These are phyloP conservation scores for Dalbergia cultrata DNA, from an alignment of 306 rosid species.

Conservation along the genomic window DNA sequence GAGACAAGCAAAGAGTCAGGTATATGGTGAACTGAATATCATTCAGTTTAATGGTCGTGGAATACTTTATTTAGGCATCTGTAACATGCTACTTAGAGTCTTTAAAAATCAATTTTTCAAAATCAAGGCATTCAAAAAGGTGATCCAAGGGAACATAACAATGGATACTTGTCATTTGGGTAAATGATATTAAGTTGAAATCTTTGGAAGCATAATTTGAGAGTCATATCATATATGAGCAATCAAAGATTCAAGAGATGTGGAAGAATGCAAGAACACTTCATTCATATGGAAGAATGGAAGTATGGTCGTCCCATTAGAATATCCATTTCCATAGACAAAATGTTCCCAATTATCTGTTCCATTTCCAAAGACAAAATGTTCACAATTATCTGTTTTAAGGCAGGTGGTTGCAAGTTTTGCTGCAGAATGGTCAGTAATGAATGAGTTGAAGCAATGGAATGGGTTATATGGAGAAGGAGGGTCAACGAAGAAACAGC, in stretches of 20 bases:
- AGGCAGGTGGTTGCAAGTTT: conserved; percentile 93
- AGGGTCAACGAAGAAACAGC: too few species aligned
- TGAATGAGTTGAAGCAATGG: conserved; percentile 94
- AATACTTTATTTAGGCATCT: neutral
- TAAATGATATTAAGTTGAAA: too few species aligned
- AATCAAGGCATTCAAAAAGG: neutral
- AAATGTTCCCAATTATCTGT: too few species aligned
- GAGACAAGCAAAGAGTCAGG: too few species aligned
- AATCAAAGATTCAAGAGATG: too few species aligned
- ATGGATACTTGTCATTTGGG: too few species aligned
- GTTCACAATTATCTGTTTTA: conserved; percentile 27
- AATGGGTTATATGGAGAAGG: conserved; percentile 93
- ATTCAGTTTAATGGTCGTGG: conserved; percentile 8
- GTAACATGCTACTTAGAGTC: neutral
- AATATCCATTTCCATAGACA: too few species aligned
- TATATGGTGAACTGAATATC: conserved; percentile 10
- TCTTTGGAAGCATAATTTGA: too few species aligned
- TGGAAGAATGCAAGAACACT: neutral
- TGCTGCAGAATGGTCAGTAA: conserved; percentile 82
- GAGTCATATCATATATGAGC: too few species aligned
- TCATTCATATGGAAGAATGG: too few species aligned
- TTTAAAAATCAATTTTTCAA: neutral
- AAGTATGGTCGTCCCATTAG: neutral
- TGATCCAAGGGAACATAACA: neutral
- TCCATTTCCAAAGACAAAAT: neutral